These are phyloP conservation scores for Cucurbita ficifolia DNA, from an alignment of 306 rosid species.

Conservation along the genomic window DNA sequence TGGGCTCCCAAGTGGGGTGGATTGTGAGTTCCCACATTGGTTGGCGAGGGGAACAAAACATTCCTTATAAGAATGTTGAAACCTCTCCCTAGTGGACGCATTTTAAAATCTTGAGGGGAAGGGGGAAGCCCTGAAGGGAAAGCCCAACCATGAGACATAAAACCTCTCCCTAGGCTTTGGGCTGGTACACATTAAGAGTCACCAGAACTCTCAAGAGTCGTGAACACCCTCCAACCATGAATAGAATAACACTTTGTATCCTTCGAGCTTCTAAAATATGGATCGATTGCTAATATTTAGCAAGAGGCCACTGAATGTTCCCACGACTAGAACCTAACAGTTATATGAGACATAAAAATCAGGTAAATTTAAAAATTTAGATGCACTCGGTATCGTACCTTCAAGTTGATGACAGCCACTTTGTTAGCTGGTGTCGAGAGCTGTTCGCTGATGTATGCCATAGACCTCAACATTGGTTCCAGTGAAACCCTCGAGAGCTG, in stretches of 20 bases:
- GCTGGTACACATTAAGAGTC: background rate
- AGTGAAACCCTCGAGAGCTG: slow-evolving; percentile 66
- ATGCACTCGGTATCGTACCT: slow-evolving; percentile 18
- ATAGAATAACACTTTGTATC: background rate
- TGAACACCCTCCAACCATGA: background rate
- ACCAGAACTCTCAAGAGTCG: background rate
- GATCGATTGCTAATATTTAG: background rate
- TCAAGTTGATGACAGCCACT: slow-evolving; percentile 87
- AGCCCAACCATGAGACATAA: too few relatives aligned
- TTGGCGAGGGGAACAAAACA: too few relatives aligned
- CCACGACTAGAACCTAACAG: background rate
- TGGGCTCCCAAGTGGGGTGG: too few relatives aligned
- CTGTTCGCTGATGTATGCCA: slow-evolving; percentile 84
- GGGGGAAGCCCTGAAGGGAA: too few relatives aligned
- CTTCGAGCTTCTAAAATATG: background rate
- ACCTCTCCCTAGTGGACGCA: too few relatives aligned
- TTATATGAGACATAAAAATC: background rate
- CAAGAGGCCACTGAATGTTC: background rate
- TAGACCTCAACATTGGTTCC: slow-evolving; percentile 84
- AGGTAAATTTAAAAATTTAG: background rate
- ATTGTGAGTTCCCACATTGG: too few relatives aligned
- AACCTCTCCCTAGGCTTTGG: too few relatives aligned
- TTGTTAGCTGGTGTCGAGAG: slow-evolving; percentile 84
- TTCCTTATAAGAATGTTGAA: too few relatives aligned
- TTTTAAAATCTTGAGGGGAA: too few relatives aligned